Conservation (phyloP, 306 rosid genomes). For the Glycine soja region DNA sequence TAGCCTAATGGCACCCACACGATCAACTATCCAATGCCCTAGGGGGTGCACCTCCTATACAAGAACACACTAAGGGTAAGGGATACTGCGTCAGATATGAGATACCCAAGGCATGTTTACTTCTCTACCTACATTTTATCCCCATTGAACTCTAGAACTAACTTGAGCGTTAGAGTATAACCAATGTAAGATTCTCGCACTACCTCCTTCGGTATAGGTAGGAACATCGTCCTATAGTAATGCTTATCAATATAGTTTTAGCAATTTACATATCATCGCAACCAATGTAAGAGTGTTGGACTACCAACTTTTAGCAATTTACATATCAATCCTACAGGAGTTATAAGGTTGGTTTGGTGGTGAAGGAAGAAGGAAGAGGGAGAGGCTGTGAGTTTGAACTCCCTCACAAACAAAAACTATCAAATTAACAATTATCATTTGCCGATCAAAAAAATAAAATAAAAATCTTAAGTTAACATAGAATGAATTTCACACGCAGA, state of each 20-base stretch:
- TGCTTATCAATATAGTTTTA: background rate
- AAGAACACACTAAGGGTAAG: background rate
- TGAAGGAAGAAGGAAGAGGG: no score
- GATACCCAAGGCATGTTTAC: background rate
- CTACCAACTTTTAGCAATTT: background rate
- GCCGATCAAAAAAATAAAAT: no score
- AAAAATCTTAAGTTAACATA: conserved; percentile 2
- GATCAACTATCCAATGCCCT: background rate
- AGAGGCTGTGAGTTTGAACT: no score
- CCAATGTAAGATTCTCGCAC: background rate
- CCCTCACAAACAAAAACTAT: no score
- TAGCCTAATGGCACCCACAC: background rate
- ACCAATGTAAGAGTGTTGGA: no score
- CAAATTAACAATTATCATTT: no score
- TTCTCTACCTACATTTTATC: background rate
- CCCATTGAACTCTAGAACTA: background rate
- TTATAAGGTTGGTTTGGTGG: no score
- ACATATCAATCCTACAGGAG: background rate
- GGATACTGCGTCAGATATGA: background rate
- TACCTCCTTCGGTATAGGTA: background rate
- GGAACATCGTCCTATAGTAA: background rate
- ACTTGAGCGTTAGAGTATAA: background rate
- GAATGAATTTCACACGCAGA: conserved; percentile 8
- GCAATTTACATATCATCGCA: background rate
- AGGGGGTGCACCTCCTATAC: background rate